phyloP scores from a whole-genome alignment of 805 yeast species.

The Pichia deserticola region DNA sequence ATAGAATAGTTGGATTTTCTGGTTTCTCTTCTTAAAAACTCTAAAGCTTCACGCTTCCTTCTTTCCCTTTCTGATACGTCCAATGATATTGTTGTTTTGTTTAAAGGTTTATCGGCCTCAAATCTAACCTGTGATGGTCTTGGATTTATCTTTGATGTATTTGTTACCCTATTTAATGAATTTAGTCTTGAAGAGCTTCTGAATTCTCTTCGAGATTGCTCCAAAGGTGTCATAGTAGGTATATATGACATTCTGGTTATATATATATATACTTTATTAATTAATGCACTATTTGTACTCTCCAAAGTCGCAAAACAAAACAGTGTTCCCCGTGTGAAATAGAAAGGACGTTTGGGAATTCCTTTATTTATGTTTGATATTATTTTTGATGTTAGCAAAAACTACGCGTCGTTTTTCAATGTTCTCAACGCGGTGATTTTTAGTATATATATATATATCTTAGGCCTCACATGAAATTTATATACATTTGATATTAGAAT shows the following conservation, averaged over 20 bases:
- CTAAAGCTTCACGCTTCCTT: conserved; percentile 12
- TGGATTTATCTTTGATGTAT: background rate
- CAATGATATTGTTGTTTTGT: background rate
- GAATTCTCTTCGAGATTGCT: background rate
- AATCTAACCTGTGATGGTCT: background rate
- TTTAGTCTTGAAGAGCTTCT: background rate
- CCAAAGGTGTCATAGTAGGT: background rate
- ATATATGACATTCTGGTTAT: background rate
- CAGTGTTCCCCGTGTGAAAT: background rate
- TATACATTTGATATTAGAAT: no score
- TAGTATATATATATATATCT: no score
- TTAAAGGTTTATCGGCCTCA: background rate
- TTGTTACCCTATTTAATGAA: background rate
- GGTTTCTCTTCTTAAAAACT: conserved; percentile 9
- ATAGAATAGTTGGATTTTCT: no score
- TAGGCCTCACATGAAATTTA: no score
- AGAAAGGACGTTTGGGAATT: no score
- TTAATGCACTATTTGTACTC: no score
- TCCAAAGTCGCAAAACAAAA: background rate
- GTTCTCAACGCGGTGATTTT: no score
- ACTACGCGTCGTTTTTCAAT: no score
- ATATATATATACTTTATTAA: no score
- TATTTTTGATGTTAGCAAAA: no score
- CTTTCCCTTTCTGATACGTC: conserved; percentile 7
- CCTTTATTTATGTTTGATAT: no score